Evolutionary conservation across 257 asterid genomes (phyloP).

Genomic region (Lycium ferocissimum): DNA sequence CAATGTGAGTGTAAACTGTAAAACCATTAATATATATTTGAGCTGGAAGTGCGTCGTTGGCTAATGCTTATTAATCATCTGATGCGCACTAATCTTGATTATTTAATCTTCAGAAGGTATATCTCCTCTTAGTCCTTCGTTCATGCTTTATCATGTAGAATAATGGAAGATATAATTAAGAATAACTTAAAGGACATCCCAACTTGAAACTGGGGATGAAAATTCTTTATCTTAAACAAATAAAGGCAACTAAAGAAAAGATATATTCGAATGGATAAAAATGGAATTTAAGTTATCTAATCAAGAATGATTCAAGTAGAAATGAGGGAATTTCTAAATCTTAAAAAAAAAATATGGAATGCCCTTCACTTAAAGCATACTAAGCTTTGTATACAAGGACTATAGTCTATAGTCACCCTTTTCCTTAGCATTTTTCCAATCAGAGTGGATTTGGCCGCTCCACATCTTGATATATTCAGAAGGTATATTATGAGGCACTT

Average conservation of each 20-base stretch:
- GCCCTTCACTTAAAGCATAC: too few species aligned
- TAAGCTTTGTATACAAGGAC: not conserved
- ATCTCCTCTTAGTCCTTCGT: not conserved
- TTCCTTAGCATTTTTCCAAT: too few species aligned
- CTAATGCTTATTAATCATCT: not conserved
- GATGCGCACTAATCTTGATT: slow-evolving; percentile 24
- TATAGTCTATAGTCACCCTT: too few species aligned
- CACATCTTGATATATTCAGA: not conserved
- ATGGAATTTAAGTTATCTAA: not conserved
- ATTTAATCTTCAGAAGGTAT: not conserved
- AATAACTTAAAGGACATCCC: not conserved
- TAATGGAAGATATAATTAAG: not conserved
- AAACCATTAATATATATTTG: not conserved
- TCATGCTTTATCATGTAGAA: not conserved
- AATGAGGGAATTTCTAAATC: too few species aligned
- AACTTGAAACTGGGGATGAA: not conserved
- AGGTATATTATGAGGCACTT: too few species aligned
- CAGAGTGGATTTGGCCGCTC: not conserved
- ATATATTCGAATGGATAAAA: not conserved
- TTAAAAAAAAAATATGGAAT: too few species aligned
- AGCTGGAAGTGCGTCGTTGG: not conserved
- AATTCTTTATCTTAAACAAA: not conserved
- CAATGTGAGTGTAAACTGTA: not conserved
- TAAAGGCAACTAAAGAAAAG: not conserved
- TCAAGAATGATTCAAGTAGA: not conserved